These are phyloP conservation scores for Solanum phureja DNA, from an alignment of 257 asterid genomes.

Conservation along the genomic window DNA sequence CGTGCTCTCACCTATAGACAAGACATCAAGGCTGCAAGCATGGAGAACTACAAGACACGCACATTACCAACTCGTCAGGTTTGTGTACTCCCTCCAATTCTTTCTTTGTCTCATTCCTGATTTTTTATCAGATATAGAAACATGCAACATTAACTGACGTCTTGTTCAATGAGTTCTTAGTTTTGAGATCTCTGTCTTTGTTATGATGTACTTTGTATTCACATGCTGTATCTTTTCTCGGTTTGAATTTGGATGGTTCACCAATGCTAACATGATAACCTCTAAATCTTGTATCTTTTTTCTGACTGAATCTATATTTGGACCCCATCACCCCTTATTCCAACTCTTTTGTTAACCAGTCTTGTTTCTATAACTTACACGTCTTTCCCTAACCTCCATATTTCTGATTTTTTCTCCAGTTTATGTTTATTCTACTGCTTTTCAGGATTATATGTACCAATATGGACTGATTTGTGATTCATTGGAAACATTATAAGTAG, in stretches of 20 bases:
- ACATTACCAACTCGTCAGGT: constrained; percentile 86
- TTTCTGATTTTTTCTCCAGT: too few relatives aligned
- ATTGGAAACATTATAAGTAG: background rate
- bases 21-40: constrained; percentile 50
- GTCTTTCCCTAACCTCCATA: too few relatives aligned
- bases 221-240: background rate
- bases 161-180: background rate
- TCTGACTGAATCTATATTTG: background rate
- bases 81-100: constrained; percentile 9
- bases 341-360: background rate
- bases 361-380: background rate
- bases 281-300: background rate
- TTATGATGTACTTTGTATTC: background rate
- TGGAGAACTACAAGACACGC: constrained; percentile 50
- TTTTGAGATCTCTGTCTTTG: background rate
- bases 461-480: background rate
- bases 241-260: background rate
- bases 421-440: too few relatives aligned
- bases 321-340: background rate
- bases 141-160: background rate
- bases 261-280: background rate
- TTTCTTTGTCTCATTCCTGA: background rate
- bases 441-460: too few relatives aligned
- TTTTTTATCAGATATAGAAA: background rate
- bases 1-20: constrained; percentile 72